Conservation (phyloP, 352 stramenopile species). For the Phytopythium aichiense region DNA sequence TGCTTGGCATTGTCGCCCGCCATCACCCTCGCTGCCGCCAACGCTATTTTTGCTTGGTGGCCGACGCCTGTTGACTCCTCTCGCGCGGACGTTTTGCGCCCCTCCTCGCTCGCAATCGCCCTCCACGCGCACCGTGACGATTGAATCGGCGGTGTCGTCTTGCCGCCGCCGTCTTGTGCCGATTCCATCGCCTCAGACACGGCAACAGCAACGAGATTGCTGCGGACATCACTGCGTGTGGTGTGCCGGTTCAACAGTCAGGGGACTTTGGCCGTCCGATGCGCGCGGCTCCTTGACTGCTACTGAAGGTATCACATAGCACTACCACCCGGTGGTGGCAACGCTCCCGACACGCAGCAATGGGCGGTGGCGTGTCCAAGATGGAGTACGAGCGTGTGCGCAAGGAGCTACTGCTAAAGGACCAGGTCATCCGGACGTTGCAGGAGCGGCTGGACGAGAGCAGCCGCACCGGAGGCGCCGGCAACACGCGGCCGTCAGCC, state of each 20-base stretch:
- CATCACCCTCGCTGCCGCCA: neutral
- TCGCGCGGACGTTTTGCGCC: neutral
- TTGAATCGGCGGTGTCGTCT: neutral
- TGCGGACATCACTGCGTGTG: neutral
- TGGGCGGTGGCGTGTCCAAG: conserved; percentile 74
- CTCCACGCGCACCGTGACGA: neutral
- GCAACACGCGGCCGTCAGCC: neutral
- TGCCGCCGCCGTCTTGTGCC: neutral
- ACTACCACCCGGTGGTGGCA: neutral
- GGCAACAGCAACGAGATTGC: neutral
- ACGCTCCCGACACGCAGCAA: conserved; percentile 11
- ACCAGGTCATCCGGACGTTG: conserved; percentile 63
- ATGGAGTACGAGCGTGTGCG: conserved; percentile 67
- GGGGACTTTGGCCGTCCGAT: neutral
- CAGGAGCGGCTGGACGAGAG: conserved; percentile 49
- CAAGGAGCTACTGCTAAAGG: conserved; percentile 62
- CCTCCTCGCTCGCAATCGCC: neutral
- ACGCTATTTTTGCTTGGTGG: neutral
- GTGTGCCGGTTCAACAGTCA: neutral
- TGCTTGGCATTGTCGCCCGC: neutral
- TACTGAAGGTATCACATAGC: neutral
- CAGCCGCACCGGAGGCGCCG: conserved; percentile 8
- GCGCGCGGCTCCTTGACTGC: neutral
- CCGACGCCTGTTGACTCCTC: neutral
- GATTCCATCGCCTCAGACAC: neutral